Evolutionary conservation across 331 rosid genomes (phyloP), one percentile per base, ranked within the genome.

Genomic region (Spiraea crenata): DNA sequence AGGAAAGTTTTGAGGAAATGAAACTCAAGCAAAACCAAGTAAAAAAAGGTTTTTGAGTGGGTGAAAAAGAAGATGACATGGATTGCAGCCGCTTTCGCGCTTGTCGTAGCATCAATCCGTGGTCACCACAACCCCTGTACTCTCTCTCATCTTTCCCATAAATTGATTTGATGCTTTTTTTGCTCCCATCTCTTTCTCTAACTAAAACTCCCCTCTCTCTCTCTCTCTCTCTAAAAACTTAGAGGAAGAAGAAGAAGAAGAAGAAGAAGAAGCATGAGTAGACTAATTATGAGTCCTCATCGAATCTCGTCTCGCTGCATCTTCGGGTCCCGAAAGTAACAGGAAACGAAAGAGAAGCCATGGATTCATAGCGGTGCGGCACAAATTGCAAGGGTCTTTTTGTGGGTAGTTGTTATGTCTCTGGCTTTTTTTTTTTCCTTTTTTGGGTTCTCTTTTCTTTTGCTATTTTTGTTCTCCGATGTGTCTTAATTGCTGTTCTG

Each of bases 331-430:
- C 74, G 48, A 50, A 78, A 54, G 56, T 8, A 64, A 64, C 64
- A 71, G 35, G 37, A 15, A 56, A 7, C 44, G 16, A 37, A 8
- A 16, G 10, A 71, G 48, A 38, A 46, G 79, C 69, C 70, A 85
- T 83, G 89, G 88, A 83, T 85, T 89, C 83, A 38, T 71, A 74
- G 69, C 66, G 73, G 74, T 74, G 75, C 79, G 79, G 82, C 79
- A 59, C 81, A 25, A 82, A 82, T 87, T 79, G 59, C 81, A 66
- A 77, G 75, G 81, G 71, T 64, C 78, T 79, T 78, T 61, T 83
- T 77, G 69, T 59, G 51, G 96, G 96, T 83, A 80, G 65, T 78
- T 81, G 77, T 79, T 80, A 64, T 79, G 81, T 50, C 40, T 75
- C 57, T 47, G 74, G 44, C 65, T 73, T 57, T 51, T 46, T 68